Conservation (phyloP, 2,329 filamentous ascomycete genomes). For the Spiromastix sp. region DNA sequence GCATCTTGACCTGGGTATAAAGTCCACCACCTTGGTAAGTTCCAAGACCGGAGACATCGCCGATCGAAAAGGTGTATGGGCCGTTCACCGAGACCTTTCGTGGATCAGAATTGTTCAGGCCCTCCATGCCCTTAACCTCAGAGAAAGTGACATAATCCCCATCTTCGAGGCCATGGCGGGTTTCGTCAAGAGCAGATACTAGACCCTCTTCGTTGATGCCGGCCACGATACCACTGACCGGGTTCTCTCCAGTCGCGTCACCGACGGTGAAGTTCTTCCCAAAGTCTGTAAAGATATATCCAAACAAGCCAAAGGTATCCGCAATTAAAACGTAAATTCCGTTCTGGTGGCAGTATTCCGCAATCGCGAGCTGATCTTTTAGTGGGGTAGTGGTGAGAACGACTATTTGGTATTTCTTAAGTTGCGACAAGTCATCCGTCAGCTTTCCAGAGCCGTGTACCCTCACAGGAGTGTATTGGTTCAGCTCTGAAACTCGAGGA, state of each 20-base stretch:
- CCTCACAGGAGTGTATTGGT: conserved; percentile 86
- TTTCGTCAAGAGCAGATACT: conserved; percentile 89
- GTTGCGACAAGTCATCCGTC: conserved; percentile 63
- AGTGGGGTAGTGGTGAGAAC: conserved; percentile 80
- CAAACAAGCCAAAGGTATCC: conserved; percentile 89
- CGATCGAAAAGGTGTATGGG: conserved; percentile 95
- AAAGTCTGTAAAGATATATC: conserved; percentile 94
- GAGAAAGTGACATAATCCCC: conserved; percentile 94
- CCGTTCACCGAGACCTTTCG: conserved; percentile 89
- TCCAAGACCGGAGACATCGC: conserved; percentile 78
- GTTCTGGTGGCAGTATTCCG: conserved; percentile 89
- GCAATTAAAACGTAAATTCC: conserved; percentile 81
- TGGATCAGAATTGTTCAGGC: conserved; percentile 69
- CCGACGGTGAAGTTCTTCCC: conserved; percentile 85
- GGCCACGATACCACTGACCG: conserved; percentile 78
- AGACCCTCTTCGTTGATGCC: conserved; percentile 81
- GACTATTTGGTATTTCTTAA: conserved; percentile 86
- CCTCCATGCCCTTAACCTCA: conserved; percentile 87
- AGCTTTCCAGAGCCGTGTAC: conserved; percentile 58
- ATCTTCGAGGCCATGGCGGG: conserved; percentile 87
- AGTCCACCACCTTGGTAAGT: conserved; percentile 81
- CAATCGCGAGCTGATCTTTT: conserved; percentile 69
- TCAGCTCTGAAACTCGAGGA: conserved; percentile 84
- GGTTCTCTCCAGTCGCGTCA: conserved; percentile 83
- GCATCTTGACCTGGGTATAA: conserved; percentile 97